Conservation (phyloP, 139 green algal species). For the Penium margaritaceum region DNA sequence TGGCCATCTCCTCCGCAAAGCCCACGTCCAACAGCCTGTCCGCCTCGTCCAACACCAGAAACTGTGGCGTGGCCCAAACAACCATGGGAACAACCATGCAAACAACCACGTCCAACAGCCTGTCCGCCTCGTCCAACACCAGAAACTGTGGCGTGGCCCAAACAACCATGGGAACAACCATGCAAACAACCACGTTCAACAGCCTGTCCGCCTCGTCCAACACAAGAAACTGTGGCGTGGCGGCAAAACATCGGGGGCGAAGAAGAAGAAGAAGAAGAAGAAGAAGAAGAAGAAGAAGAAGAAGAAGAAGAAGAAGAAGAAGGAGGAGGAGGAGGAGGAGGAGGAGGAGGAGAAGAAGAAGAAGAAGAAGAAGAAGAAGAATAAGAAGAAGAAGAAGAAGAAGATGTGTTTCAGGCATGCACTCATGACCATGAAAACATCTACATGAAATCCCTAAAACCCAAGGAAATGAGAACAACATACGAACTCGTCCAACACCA, state of each 20-base stretch:
- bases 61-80: conserved; percentile 52
- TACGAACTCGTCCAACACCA: too few relatives aligned
- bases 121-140: conserved; percentile 89
- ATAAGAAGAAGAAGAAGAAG: too few relatives aligned
- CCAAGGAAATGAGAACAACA: too few relatives aligned
- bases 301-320: background rate
- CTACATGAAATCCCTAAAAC: too few relatives aligned
- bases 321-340: too few relatives aligned
- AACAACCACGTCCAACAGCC: conserved; percentile 93
- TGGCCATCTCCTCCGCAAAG: conserved; percentile 68
- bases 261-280: conserved; percentile 83
- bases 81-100: background rate
- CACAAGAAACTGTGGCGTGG: background rate
- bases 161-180: background rate
- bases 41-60: conserved; percentile 91
- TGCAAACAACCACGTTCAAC: conserved; percentile 62
- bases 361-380: background rate
- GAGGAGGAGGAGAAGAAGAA: too few relatives aligned
- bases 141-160: too few relatives aligned
- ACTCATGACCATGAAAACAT: too few relatives aligned
- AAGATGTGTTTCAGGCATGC: too few relatives aligned
- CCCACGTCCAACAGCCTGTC: conserved; percentile 79
- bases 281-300: conserved; percentile 33
- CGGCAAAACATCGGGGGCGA: background rate
- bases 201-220: conserved; percentile 94